Evolutionary conservation across 139 green algal genomes (phyloP).

Genomic region (Chlorella ohadii): DNA sequence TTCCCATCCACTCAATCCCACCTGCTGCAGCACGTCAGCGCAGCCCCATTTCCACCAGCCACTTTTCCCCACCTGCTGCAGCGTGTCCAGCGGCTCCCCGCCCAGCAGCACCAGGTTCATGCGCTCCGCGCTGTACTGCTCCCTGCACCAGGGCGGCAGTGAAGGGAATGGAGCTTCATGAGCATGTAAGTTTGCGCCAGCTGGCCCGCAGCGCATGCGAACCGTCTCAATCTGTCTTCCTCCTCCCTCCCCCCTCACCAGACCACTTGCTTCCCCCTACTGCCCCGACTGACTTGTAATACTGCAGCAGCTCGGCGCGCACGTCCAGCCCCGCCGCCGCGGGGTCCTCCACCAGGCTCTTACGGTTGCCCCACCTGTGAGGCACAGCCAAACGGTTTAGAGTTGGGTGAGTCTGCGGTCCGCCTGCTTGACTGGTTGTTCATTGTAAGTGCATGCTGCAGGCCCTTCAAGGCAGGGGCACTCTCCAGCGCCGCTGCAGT

Average conservation of each 20-base stretch:
- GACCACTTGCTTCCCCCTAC: too few relatives aligned
- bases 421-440: too few relatives aligned
- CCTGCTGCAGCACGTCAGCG: too few relatives aligned
- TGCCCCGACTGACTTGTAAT: slow-evolving; percentile 78
- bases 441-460: too few relatives aligned
- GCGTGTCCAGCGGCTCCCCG: slow-evolving; percentile 78
- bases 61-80: slow-evolving; percentile 68
- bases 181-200: too few relatives aligned
- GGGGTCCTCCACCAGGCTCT: slow-evolving; percentile 77
- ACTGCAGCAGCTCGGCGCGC: slow-evolving; percentile 75
- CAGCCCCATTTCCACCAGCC: too few relatives aligned
- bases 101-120: slow-evolving; percentile 96
- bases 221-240: not conserved
- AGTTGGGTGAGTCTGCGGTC: too few relatives aligned
- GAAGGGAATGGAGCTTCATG: not conserved
- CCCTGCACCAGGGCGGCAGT: slow-evolving; percentile 33
- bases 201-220: not conserved
- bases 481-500: too few relatives aligned
- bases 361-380: slow-evolving; percentile 86
- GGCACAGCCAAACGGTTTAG: too few relatives aligned
- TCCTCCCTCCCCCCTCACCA: not conserved
- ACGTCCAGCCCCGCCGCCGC: slow-evolving; percentile 69
- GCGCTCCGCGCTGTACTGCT: slow-evolving; percentile 89
- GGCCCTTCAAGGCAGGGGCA: too few relatives aligned
- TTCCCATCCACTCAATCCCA: too few relatives aligned